These are phyloP conservation scores for Sarcocystis neurona DNA, from an alignment of 169 alveolate genomes.

Conservation along the genomic window DNA sequence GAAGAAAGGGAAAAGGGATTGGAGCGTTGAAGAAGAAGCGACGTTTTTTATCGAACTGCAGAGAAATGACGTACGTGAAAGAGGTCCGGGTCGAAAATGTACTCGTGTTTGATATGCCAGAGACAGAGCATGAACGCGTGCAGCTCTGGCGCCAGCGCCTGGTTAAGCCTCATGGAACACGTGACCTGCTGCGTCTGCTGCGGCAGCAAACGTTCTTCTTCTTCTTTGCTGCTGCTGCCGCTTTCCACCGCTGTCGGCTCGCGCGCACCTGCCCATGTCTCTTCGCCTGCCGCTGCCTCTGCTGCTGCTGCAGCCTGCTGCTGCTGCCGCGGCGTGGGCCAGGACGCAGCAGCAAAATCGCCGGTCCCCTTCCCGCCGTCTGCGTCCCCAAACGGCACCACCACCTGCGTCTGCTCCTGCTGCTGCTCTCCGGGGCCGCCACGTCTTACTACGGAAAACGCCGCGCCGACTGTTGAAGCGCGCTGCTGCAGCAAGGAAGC, in stretches of 20 bases:
- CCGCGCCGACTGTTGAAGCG: too few relatives aligned
- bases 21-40: neutral
- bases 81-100: constrained; percentile 30
- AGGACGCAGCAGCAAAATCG: neutral
- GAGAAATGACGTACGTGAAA: constrained; percentile 9
- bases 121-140: neutral
- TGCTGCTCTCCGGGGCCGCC: too few relatives aligned
- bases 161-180: neutral
- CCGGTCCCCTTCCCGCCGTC: neutral
- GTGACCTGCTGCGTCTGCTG: neutral
- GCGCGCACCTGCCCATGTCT: neutral
- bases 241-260: neutral
- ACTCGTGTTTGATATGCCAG: constrained; percentile 49
- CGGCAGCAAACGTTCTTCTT: constrained; percentile 6
- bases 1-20: neutral
- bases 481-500: too few relatives aligned
- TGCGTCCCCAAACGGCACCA: too few relatives aligned
- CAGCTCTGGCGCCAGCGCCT: neutral
- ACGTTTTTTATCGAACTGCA: too few relatives aligned
- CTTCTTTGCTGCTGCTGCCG: neutral
- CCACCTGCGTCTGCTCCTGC: too few relatives aligned
- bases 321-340: neutral
- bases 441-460: too few relatives aligned
- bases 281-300: neutral
- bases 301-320: neutral